phyloP scores from a whole-genome alignment of 495 filamentous ascomycete genomes.

The Podospora pseudopauciseta region DNA sequence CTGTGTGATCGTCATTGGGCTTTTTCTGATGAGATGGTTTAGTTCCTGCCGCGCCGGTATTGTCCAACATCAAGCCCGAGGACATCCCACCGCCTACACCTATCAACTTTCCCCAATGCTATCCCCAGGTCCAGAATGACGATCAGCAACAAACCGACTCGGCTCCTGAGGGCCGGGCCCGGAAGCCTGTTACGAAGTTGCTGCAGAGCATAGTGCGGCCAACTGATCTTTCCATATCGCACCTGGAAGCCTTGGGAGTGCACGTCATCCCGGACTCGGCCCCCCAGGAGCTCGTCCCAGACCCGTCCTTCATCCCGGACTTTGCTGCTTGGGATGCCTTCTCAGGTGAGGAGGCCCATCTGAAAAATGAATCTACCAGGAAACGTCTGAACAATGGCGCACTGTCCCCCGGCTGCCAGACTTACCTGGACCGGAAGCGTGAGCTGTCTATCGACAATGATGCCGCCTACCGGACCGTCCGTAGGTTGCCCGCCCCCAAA shows the following conservation, averaged over 20 bases:
- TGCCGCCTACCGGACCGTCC: conserved; percentile 50
- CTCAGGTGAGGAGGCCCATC: conserved; percentile 40
- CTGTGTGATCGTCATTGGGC: conserved; percentile 9
- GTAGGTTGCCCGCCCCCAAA: conserved; percentile 46
- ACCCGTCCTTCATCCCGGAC: conserved; percentile 45
- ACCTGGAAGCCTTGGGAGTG: conserved; percentile 50
- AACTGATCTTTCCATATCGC: conserved; percentile 40
- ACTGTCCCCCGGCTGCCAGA: conserved; percentile 47
- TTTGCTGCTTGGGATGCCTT: conserved; percentile 45
- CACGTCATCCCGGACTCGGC: conserved; percentile 45
- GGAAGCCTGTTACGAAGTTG: conserved; percentile 38
- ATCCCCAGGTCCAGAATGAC: conserved; percentile 29
- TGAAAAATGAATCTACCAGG: conserved; percentile 42
- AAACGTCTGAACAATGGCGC: conserved; percentile 43
- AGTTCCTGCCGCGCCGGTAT: conserved; percentile 31
- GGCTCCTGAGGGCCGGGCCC: conserved; percentile 15
- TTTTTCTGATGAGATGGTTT: conserved; percentile 26
- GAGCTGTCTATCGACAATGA: conserved; percentile 51
- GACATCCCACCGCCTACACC: conserved; percentile 53
- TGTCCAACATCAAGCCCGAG: conserved; percentile 36
- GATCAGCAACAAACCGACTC: conserved; percentile 2
- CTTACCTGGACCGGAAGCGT: conserved; percentile 48
- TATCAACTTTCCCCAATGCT: conserved; percentile 47
- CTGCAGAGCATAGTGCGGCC: conserved; percentile 49
- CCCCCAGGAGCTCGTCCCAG: conserved; percentile 45